Conservation (phyloP, 2,329 filamentous ascomycete genomes). For the Diaporthe sp. region DNA sequence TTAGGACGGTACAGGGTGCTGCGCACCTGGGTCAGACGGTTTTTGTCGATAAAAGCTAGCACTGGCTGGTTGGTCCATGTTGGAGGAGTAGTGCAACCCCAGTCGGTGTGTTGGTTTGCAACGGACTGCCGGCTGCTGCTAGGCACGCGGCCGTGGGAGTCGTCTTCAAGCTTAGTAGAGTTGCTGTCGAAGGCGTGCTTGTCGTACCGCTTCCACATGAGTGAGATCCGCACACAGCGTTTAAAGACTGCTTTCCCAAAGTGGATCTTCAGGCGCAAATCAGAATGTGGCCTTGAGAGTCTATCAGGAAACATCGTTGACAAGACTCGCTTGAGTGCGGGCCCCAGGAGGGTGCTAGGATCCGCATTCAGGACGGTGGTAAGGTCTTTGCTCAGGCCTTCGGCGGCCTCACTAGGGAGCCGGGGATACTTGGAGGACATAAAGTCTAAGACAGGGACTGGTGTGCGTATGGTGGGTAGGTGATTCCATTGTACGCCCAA, state of each 20-base stretch:
- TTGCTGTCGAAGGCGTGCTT: constrained; percentile 46
- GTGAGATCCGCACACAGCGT: constrained; percentile 57
- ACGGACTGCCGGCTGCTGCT: constrained; percentile 37
- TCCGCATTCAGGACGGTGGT: constrained; percentile 53
- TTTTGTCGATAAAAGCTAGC: constrained; percentile 60
- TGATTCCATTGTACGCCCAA: constrained; percentile 59
- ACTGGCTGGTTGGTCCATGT: constrained; percentile 43
- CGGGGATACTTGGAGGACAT: constrained; percentile 19
- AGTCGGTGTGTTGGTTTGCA: constrained; percentile 38
- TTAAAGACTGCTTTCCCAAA: constrained; percentile 59
- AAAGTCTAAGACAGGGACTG: constrained; percentile 46
- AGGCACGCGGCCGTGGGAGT: constrained; percentile 43
- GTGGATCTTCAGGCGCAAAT: constrained; percentile 57
- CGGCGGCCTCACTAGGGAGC: constrained; percentile 53
- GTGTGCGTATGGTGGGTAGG: constrained; percentile 53
- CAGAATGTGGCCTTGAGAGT: constrained; percentile 44
- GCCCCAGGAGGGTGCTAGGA: constrained; percentile 47
- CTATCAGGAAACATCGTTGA: constrained; percentile 53
- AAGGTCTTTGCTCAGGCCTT: constrained; percentile 54
- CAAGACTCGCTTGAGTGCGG: constrained; percentile 56
- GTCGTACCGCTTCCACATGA: constrained; percentile 59
- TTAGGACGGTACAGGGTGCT: too few species aligned
- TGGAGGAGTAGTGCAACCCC: constrained; percentile 22
- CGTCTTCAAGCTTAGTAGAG: constrained; percentile 45
- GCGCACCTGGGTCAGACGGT: constrained; percentile 57